A percentile compares a stretch with the other conserved stretches of the same genome.
These are phyloP conservation scores for Beauveria australis DNA, from an alignment of 2,329 filamentous ascomycete genomes.

Conservation along the genomic window DNA sequence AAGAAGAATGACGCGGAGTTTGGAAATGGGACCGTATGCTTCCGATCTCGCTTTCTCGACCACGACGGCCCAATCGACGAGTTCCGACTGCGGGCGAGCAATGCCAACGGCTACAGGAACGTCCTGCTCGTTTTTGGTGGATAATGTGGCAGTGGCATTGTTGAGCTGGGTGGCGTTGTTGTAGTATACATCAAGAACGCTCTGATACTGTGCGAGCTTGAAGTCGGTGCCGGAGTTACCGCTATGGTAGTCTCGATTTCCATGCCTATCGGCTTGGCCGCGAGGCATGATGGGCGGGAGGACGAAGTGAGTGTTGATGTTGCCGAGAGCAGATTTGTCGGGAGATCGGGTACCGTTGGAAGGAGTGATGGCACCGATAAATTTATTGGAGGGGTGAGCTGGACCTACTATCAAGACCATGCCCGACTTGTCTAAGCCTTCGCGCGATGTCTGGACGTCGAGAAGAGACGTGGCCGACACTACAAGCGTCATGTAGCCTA, in stretches of 20 bases:
- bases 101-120: slow-evolving; percentile 68
- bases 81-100: slow-evolving; percentile 55
- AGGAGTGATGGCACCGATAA: slow-evolving; percentile 35
- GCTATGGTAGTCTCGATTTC: slow-evolving; percentile 14
- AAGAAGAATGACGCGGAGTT: slow-evolving; percentile 70
- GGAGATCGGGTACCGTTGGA: slow-evolving; percentile 39
- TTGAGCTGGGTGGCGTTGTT: slow-evolving; percentile 42
- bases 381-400: slow-evolving; percentile 57
- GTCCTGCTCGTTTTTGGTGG: slow-evolving; percentile 65
- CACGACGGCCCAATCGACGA: slow-evolving; percentile 77
- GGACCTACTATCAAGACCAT: slow-evolving; percentile 67
- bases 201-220: slow-evolving; percentile 52
- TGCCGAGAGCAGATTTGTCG: slow-evolving; percentile 28
- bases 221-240: slow-evolving; percentile 45
- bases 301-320: slow-evolving; percentile 48
- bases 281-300: slow-evolving; percentile 43
- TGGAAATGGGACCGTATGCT: slow-evolving; percentile 66
- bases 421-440: slow-evolving; percentile 65
- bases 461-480: slow-evolving; percentile 58
- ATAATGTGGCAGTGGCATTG: slow-evolving; percentile 62
- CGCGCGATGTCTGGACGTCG: slow-evolving; percentile 50
- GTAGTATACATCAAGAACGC: slow-evolving; percentile 53
- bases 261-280: slow-evolving; percentile 40
- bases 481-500: slow-evolving; percentile 79
- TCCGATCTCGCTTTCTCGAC: slow-evolving; percentile 70